phyloP scores from a whole-genome alignment of 371 early-diverging fungal species.

The Actinomortierella ambigua region DNA sequence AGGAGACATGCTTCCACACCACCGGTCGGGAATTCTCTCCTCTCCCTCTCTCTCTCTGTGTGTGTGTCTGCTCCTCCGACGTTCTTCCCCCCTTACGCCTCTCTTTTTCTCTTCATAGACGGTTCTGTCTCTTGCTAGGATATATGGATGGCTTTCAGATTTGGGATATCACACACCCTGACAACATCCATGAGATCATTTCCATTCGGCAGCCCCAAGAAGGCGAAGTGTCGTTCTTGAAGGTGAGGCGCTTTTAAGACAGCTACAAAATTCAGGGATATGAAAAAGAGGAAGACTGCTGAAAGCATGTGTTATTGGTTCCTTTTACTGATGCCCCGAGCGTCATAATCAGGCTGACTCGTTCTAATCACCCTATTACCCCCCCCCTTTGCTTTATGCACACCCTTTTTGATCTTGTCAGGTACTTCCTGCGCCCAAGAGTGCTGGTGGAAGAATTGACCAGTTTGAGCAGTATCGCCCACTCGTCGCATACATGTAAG shows the following conservation, averaged over 20 bases:
- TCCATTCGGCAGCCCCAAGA: slow-evolving; percentile 59
- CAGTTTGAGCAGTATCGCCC: slow-evolving; percentile 49
- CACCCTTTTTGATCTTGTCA: slow-evolving; percentile 1
- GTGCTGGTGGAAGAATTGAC: slow-evolving; percentile 23
- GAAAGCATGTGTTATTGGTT: background rate
- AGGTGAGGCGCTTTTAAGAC: too few relatives aligned
- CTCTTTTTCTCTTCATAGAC: slow-evolving; percentile 21
- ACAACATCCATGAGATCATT: slow-evolving; percentile 72
- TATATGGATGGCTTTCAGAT: slow-evolving; percentile 84
- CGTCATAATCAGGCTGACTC: background rate
- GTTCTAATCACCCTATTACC: background rate
- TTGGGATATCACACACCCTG: slow-evolving; percentile 75
- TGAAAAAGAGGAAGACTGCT: too few relatives aligned
- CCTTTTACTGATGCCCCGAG: background rate
- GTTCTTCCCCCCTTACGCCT: background rate
- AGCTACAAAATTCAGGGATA: too few relatives aligned
- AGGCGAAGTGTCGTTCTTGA: slow-evolving; percentile 56
- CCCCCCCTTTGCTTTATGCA: background rate
- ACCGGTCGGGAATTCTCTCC: too few relatives aligned
- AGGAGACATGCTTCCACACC: too few relatives aligned
- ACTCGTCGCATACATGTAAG: slow-evolving; percentile 59
- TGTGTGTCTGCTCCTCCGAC: background rate
- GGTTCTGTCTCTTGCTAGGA: slow-evolving; percentile 69
- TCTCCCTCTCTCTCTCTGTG: too few relatives aligned
- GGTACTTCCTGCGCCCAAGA: slow-evolving; percentile 34